Base-by-base conservation (phyloP, 2,329 filamentous ascomycete genomes). In the Aspergillus pseudotamarii region DNA sequence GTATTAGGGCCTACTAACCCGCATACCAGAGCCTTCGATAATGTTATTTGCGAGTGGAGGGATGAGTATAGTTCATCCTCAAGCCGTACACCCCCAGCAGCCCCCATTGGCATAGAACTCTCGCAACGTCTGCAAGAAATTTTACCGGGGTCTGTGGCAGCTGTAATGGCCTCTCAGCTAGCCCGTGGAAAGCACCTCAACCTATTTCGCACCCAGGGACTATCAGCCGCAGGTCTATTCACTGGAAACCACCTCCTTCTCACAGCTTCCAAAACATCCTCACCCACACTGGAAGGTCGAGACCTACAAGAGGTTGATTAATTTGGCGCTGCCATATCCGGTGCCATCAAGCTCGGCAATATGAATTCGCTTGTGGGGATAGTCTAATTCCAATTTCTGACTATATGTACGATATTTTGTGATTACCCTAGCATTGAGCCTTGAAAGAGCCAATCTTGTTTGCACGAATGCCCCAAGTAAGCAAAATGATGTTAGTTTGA, bases 1-100 rank as follows among this genome's bases (percentile, higher is more conserved):
- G 21, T 45, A 5, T 28, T 62, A 12, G 60, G 63, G 38, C 30
- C 43, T 43, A 28, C 32, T 23, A 45, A 61, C 9, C 59, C 45
- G 0, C 0, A 16, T 57, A 36, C 45, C 32, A 50, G 21, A 57
- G 45, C 19, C 23, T 32, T 43, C 6, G 43, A 30, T 26, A 3
- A 3, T 43, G 34, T 6, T 28, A 26, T 61, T 30, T 10, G 34
- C 19, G 2, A 41, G 32, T 61, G 45, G 59, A 46, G 1, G 28
- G 53, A 53, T n/a, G 8, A 51, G 43, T 34, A 53, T 43, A 41
- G 12, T 43, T 43, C 9, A 51, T 59, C 23, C 4, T 11, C 9
- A 30, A 38, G 6, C 30, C 30, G 10, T 38, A 53, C n/a, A 6
- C 32, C 32, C 32, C 3, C 53, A 55, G 32, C 32, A 55, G 32